Conservation (phyloP, 306 rosid species). For the Alnus rubra region DNA sequence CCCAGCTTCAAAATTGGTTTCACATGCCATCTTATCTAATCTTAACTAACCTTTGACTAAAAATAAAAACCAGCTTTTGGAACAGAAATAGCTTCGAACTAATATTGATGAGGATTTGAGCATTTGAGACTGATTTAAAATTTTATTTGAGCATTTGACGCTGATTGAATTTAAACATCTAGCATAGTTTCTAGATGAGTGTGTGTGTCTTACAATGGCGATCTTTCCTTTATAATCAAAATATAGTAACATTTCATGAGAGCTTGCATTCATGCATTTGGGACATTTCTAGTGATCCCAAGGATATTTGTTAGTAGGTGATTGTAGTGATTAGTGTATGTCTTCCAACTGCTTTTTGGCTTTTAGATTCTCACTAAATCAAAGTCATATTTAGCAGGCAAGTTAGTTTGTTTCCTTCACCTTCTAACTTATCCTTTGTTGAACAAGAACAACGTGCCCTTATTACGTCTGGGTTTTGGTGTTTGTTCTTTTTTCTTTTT, state of each 20-base stretch:
- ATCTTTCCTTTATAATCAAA: neutral
- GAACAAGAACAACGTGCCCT: neutral
- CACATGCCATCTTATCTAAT: neutral
- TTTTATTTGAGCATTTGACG: neutral
- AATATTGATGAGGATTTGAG: neutral
- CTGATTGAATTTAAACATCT: neutral
- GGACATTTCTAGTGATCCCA: neutral
- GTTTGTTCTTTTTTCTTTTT: constrained; percentile 29
- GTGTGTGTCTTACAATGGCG: neutral
- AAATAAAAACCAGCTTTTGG: neutral
- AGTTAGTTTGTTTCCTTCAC: neutral
- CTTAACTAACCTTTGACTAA: neutral
- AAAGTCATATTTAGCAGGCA: constrained; percentile 8
- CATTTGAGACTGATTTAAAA: neutral
- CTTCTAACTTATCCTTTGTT: neutral
- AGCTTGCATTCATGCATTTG: neutral
- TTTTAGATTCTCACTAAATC: neutral
- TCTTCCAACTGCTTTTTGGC: neutral
- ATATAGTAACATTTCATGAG: neutral
- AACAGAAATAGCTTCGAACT: neutral
- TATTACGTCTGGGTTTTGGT: neutral
- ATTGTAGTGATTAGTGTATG: neutral
- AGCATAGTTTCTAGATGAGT: neutral
- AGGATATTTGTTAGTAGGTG: neutral
- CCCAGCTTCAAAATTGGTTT: neutral